Conservation (phyloP, 108 stramenopile genomes). For the Pinguiococcus pyrenoidosus region DNA sequence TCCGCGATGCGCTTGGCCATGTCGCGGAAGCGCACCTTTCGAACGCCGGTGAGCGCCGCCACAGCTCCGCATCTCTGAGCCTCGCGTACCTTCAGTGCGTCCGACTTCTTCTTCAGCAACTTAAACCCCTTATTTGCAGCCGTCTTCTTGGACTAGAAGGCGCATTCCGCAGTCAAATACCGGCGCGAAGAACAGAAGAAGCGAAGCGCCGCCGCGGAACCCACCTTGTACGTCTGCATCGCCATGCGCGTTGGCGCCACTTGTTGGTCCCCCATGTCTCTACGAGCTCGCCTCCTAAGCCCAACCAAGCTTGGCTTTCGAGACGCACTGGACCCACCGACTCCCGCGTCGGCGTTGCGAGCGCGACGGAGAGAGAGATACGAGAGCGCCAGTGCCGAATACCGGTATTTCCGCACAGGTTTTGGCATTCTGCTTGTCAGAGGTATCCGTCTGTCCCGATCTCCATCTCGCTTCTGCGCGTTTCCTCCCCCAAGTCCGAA, state of each 20-base stretch:
- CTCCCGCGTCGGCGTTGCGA: no score
- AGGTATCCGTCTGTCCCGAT: no score
- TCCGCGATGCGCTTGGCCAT: conserved; percentile 89
- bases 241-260: conserved; percentile 98
- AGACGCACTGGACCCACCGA: no score
- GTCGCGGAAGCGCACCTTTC: conserved; percentile 73
- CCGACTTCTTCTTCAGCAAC: conserved; percentile 89
- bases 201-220: background rate
- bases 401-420: no score
- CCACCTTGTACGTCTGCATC: conserved; percentile 77
- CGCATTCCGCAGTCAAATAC: no score
- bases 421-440: no score
- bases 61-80: background rate
- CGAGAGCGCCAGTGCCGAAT: no score
- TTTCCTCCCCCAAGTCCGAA: no score
- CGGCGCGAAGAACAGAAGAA: background rate
- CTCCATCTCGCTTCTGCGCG: no score
- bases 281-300: no score
- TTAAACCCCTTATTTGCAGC: conserved; percentile 85
- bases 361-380: no score
- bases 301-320: no score
- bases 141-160: conserved; percentile 50
- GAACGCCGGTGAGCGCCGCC: background rate
- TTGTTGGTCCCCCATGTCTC: conserved; percentile 32
- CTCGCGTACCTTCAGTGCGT: conserved; percentile 65